Percentiles rank a stretch among this genome's conserved stretches.
These are phyloP conservation scores for Myriosclerotinia duriaeana DNA, from an alignment of 2,329 filamentous ascomycete genomes.

Conservation along the genomic window DNA sequence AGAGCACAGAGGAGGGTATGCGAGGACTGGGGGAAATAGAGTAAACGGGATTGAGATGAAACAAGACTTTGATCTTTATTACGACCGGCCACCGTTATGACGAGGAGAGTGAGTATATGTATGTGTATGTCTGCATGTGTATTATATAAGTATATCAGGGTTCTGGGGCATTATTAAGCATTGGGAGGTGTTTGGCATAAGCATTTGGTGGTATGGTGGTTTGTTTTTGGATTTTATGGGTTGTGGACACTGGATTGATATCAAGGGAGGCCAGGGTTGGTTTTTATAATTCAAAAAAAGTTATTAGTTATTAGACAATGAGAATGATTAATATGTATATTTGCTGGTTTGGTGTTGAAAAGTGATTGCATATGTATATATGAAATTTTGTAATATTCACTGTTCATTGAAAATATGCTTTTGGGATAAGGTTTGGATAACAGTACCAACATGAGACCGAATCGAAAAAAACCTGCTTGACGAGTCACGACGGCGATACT, in stretches of 20 bases:
- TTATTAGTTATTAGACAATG: not conserved
- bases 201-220: slow-evolving; percentile 1
- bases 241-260: too few relatives aligned
- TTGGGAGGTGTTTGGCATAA: not conserved
- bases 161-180: slow-evolving; percentile 2
- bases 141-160: slow-evolving; percentile 7
- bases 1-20: too few relatives aligned
- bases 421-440: too few relatives aligned
- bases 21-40: too few relatives aligned
- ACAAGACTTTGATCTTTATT: slow-evolving; percentile 21
- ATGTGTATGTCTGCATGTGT: not conserved
- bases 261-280: not conserved
- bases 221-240: too few relatives aligned
- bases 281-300: not conserved
- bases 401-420: too few relatives aligned
- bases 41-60: slow-evolving; percentile 6
- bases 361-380: too few relatives aligned
- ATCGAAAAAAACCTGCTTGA: too few relatives aligned
- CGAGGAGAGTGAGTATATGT: not conserved
- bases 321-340: slow-evolving; percentile 4
- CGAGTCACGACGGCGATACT: too few relatives aligned
- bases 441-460: too few relatives aligned
- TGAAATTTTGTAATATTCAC: too few relatives aligned
- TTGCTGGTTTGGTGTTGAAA: not conserved
- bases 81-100: slow-evolving; percentile 15